Base-by-base conservation (phyloP, 1,284 basidiomycete species). In the Phaffia rhodozyma region DNA sequence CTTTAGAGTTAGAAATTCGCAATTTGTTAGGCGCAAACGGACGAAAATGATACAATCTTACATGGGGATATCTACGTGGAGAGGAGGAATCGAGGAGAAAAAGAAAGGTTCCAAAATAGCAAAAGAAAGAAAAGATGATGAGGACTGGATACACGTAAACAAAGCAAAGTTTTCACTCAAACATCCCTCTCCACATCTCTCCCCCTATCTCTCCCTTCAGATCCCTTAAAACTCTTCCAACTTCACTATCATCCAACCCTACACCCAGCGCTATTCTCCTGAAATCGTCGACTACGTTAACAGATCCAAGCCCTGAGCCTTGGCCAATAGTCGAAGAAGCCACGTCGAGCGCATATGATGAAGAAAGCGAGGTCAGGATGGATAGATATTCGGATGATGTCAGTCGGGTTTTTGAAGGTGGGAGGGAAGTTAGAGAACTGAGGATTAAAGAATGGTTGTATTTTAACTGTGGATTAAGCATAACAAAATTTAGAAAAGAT, bases 161-260 rank as follows among this genome's bases (percentile, higher is more conserved):
- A 43, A 7, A 16, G 38, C 38, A 43, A 43, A 43, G 6, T 43
- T 11, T 11, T 27, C 32, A 56, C 55, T 63, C 55, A 52, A 65
- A 65, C 63, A 65, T 60, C 18, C 72, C 66, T 38, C 73, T 69
- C 76, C 75, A 76, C 29, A 64, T 69, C 27, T 76, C 76, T 1
- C 75, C 75, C 62, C 76, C 74, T 9, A 65, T 59, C 58, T 65
- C 63, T 5, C 63, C 63, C 47, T 57, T 53, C 48, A 65, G 32
- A 58, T 71, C 71, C 73, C 76, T 75, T 67, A 76, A 69, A 21
- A 76, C 74, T 57, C 74, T 69, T 11, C 76, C 75, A 0, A 76
- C 74, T 63, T 77, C 75, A 11, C 74, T 71, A 50, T 75, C 72
- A 67, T 77, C 76, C 70, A 77, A 70, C 20, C 75, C 75, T 43